Evolutionary conservation across 192 early-diverging fungal species (phyloP).

Genomic region (Backusella liffmaniae): DNA sequence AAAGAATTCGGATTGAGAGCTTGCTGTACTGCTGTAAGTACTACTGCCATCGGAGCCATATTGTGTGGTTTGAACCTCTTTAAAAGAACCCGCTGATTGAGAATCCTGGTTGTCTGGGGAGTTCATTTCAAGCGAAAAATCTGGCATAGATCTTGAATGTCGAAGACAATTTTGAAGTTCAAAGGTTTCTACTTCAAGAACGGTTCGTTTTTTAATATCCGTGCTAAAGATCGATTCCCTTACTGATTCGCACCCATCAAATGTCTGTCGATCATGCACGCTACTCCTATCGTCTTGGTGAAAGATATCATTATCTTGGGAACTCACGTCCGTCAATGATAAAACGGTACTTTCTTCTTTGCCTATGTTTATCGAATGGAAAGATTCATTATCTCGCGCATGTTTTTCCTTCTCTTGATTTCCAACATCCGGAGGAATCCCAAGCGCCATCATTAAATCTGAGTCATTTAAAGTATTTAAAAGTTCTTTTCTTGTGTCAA

Average conservation of each 20-base stretch:
- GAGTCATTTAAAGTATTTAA: conserved; percentile 7
- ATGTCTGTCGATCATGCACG: neutral
- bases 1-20: neutral
- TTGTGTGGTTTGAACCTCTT: neutral
- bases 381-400: neutral
- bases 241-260: neutral
- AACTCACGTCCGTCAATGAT: neutral
- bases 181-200: neutral
- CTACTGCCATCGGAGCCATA: neutral
- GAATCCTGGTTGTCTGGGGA: neutral
- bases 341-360: neutral
- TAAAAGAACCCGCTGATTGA: neutral
- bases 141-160: neutral
- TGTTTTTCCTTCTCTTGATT: neutral
- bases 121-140: neutral
- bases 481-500: conserved; percentile 19
- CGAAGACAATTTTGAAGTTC: neutral
- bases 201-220: neutral
- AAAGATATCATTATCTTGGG: neutral
- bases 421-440: neutral
- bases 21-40: neutral
- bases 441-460: neutral
- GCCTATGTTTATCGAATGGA: neutral
- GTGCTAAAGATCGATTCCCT: neutral
- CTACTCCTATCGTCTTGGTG: neutral